Evolutionary conservation across 768 basidiomycete species (phyloP), one percentile per base, ranked within the genome.

Genomic region (Collybia sordida): DNA sequence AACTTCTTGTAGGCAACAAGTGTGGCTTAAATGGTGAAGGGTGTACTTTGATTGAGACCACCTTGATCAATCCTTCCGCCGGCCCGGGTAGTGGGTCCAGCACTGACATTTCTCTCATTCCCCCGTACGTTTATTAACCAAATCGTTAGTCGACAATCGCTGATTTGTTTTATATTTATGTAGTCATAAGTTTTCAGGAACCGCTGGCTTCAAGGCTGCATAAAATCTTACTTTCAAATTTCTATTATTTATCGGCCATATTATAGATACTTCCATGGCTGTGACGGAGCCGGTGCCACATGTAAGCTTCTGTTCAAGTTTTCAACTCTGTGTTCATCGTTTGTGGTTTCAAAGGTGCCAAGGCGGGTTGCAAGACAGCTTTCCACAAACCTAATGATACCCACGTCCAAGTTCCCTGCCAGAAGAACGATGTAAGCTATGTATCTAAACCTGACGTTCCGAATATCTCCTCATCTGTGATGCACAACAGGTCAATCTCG

Each of bases 201-300:
- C 71, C 3, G 59, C 68, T 42, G 71, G 70, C 24, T 75, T 78
- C 47, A 65, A 64, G 72, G 72, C 48, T 12, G 63, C 11, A n/a
- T 23, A 31, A 11, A 27, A n/a, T 36, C 21, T 3, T 22, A n/a
- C n/a, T 27, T 12, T 40, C 5, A 0, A 1, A 12, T 6, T 34
- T 15, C 19, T 21, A 31, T 37, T 42, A 50, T 22, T 27, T 14
- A 31, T 17, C 21, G 22, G 9, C 19, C 15, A 18, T 43, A 12
- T n/a, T 14, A 14, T 38, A 73, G 75, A 15, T 78, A 72, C 59
- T 74, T 58, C 59, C 61, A 70, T 47, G 75, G 75, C 7, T 78
- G 75, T 44, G 63, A 75, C 42, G 71, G 72, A 37, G 54, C 61
- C 15, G 77, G 77, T 1, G 64, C 70, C n/a, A 62, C 69, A 53